Base-by-base conservation (phyloP, 768 basidiomycete species). In the Neoboletus brunneissimus region DNA sequence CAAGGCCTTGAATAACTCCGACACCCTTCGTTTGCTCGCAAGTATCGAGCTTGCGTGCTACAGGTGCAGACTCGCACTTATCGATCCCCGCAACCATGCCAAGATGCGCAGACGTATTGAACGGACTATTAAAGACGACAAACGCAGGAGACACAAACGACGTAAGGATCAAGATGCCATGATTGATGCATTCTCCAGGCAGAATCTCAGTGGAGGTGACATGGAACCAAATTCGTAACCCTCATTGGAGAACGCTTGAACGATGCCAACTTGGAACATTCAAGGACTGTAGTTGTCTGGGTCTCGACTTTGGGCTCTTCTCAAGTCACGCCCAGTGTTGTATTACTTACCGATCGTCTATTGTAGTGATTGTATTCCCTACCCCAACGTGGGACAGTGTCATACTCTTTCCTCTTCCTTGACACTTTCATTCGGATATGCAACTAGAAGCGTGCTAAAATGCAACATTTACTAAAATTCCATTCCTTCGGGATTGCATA, bases 31-130 rank as follows among this genome's bases (percentile, higher is more conserved):
- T 42, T 75, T 93, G 48, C 78, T 92, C 41, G 89, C 90, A 8
- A 88, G 86, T 73, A 89, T 93, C 59, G 91, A 93, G 66, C 82
- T 92, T 35, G 89, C 91, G 4, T 91, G 88, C 69, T 89, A 91
- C 68, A 81, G 81, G 62, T 89, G 85, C 75, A 87, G 84, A 65
- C 79, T 85, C 62, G 82, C 84, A 4, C 67, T 89, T 16, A 67
- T 79, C 48, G 88, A 91, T 71, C 86, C 89, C n/a, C 79, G 83
- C 32, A 69, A 76, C 42, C 87, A 88, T 63, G 73, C 72, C 64
- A 87, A 86, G 64, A 73, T 78, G 29, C 82, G 89, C 47, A 82
- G 88, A 63, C 83, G 85, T 63, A 83, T 92, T 51, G 87, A 91
- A 62, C 81, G 87, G 32, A 75, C 87, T n/a, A 91, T 93, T 67